Conservation (phyloP, 495 filamentous ascomycete genomes). For the Neurospora intermedia region DNA sequence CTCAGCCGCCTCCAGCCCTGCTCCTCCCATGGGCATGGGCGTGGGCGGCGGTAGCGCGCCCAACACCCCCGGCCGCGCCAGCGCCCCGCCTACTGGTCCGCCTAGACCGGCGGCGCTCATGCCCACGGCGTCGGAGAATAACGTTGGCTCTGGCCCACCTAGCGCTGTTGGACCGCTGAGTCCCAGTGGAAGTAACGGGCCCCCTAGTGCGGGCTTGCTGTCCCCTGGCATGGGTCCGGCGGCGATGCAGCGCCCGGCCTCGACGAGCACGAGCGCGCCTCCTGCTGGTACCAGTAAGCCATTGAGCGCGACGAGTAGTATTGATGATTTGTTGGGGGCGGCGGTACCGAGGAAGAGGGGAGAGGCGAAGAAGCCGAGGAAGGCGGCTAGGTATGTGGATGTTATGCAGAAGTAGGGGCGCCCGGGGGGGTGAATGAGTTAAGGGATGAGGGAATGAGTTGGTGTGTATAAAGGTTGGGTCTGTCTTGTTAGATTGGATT, state of each 20-base stretch:
- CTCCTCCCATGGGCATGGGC: conserved; percentile 13
- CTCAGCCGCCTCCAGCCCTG: conserved; percentile 25
- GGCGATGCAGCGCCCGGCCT: conserved; percentile 33
- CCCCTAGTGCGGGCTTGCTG: neutral
- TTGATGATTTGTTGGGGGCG: conserved; percentile 73
- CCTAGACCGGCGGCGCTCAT: conserved; percentile 36
- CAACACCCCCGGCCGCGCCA: conserved; percentile 19
- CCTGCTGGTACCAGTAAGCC: conserved; percentile 50
- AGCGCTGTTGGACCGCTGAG: neutral
- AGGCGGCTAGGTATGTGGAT: conserved; percentile 78
- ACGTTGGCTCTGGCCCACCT: neutral
- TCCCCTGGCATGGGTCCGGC: conserved; percentile 26
- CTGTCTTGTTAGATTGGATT: neutral
- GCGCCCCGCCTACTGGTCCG: conserved; percentile 25
- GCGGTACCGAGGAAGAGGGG: conserved; percentile 55
- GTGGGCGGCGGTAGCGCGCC: conserved; percentile 1
- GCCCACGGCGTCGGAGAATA: conserved; percentile 21
- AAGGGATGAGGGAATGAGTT: no score
- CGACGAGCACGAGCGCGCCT: conserved; percentile 31
- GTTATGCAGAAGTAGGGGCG: conserved; percentile 59
- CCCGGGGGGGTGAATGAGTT: neutral
- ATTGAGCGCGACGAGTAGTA: conserved; percentile 69
- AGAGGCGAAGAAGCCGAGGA: conserved; percentile 59
- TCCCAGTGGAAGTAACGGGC: neutral
- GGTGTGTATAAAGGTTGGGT: neutral